phyloP scores from a whole-genome alignment of 192 early-diverging fungal genomes.

The Umbelopsis ramanniana region DNA sequence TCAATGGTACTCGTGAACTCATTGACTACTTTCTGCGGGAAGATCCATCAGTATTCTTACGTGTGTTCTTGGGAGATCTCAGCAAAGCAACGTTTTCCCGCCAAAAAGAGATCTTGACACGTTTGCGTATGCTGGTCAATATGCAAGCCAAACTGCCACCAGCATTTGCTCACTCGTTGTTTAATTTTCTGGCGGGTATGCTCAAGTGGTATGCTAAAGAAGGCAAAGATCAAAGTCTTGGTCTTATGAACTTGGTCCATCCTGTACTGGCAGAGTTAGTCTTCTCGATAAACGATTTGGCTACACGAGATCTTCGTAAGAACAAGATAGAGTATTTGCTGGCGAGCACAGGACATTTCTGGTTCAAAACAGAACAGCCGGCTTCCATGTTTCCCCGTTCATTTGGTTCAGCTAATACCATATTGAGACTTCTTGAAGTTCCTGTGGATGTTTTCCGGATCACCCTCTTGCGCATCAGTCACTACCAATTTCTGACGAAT shows the following conservation, averaged over 20 bases:
- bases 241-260: slow-evolving; percentile 45
- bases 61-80: slow-evolving; percentile 56
- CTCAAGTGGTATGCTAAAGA: slow-evolving; percentile 60
- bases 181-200: slow-evolving; percentile 60
- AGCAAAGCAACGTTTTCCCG: slow-evolving; percentile 42
- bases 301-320: slow-evolving; percentile 57
- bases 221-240: slow-evolving; percentile 42
- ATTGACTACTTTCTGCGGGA: slow-evolving; percentile 57
- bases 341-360: slow-evolving; percentile 53
- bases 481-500: slow-evolving; percentile 60
- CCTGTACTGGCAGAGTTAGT: slow-evolving; percentile 56
- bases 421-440: slow-evolving; percentile 45
- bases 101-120: slow-evolving; percentile 45
- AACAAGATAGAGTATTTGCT: slow-evolving; percentile 62
- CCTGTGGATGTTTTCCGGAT: slow-evolving; percentile 50
- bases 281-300: slow-evolving; percentile 53
- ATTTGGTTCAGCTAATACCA: slow-evolving; percentile 27
- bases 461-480: slow-evolving; percentile 54
- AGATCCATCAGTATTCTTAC: slow-evolving; percentile 56
- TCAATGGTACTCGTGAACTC: slow-evolving; percentile 44
- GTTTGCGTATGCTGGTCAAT: slow-evolving; percentile 49
- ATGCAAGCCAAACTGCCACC: slow-evolving; percentile 55
- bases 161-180: slow-evolving; percentile 51
- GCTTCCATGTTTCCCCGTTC: slow-evolving; percentile 52
- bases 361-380: slow-evolving; percentile 55